Conservation (phyloP, 495 filamentous ascomycete genomes). For the Neurospora sp. region DNA sequence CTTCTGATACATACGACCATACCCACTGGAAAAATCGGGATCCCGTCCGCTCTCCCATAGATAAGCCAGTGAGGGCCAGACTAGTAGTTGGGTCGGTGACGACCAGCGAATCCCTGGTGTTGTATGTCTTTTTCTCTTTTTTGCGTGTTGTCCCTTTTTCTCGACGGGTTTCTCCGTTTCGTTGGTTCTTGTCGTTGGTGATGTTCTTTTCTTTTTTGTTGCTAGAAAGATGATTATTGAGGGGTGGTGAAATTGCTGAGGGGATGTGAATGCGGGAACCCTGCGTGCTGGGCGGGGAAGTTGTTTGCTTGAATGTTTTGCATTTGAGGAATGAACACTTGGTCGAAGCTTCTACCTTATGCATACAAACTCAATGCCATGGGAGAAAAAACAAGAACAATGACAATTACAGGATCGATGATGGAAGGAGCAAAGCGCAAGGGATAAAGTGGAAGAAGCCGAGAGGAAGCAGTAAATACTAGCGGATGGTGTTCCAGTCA, state of each 20-base stretch:
- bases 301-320: neutral
- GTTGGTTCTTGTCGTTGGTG: neutral
- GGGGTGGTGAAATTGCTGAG: too few relatives aligned
- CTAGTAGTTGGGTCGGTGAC: constrained; percentile 28
- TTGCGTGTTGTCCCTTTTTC: neutral
- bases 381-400: neutral
- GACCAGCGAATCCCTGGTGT: constrained; percentile 21
- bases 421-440: neutral
- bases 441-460: neutral
- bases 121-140: constrained; percentile 16
- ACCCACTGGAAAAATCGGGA: too few relatives aligned
- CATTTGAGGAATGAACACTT: neutral
- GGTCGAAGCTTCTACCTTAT: neutral
- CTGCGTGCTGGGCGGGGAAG: too few relatives aligned
- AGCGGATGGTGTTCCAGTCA: neutral
- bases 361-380: neutral
- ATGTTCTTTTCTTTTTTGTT: neutral
- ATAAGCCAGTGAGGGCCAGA: constrained; percentile 2
- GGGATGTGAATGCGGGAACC: neutral
- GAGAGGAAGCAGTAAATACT: neutral
- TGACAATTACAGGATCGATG: neutral
- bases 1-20: too few relatives aligned
- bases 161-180: neutral
- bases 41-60: too few relatives aligned
- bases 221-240: neutral